These are phyloP conservation scores for Blepharisma stoltei DNA, from an alignment of 73 alveolate species.

Conservation along the genomic window DNA sequence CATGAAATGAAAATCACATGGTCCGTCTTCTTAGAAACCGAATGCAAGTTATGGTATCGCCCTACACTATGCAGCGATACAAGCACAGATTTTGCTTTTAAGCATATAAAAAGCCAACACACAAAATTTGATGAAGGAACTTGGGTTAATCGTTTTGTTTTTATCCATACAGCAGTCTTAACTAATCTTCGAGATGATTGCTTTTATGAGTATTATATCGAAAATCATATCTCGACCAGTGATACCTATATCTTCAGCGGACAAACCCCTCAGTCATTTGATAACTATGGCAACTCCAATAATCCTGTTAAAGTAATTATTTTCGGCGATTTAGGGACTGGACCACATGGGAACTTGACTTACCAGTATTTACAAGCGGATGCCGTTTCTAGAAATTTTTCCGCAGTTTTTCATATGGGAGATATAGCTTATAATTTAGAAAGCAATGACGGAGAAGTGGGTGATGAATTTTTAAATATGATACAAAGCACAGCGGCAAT, in stretches of 20 bases:
- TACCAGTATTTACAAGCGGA: not conserved
- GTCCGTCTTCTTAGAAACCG: no score
- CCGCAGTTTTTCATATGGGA: slow-evolving; percentile 8
- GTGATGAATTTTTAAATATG: slow-evolving; percentile 20
- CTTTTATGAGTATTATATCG: not conserved
- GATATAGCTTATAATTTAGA: slow-evolving; percentile 12
- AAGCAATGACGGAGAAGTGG: not conserved
- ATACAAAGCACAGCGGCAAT: slow-evolving; percentile 12
- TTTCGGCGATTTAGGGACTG: not conserved
- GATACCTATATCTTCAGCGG: not conserved
- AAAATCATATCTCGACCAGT: not conserved
- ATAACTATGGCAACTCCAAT: not conserved
- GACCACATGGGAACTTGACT: not conserved
- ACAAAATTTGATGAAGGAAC: slow-evolving; percentile 12
- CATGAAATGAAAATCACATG: slow-evolving; percentile 16
- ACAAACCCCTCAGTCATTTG: not conserved
- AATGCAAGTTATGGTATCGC: no score
- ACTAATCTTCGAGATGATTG: slow-evolving; percentile 3
- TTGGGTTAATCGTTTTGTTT: not conserved
- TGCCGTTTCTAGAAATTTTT: not conserved
- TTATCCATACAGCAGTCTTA: slow-evolving; percentile 20
- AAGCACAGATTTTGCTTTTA: no score
- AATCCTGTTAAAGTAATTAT: not conserved
- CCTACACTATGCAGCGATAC: no score
- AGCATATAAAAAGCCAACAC: no score